These are phyloP conservation scores for Carex parvula DNA, from an alignment of 176 grass and related monocot species.

Conservation along the genomic window DNA sequence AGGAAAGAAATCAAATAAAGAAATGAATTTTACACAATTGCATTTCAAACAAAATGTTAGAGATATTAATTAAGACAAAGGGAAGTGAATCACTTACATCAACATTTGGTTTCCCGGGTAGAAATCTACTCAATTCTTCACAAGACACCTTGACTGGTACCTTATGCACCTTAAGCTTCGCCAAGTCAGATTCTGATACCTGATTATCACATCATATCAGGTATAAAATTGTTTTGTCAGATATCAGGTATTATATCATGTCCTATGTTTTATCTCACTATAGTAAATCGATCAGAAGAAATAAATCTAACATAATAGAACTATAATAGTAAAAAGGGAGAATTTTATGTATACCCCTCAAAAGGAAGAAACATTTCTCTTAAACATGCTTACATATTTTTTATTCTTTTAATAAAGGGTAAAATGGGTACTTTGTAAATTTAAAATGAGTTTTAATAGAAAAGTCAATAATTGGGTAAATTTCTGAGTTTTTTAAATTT, in stretches of 20 bases:
- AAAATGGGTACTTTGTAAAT: too few species aligned
- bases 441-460: too few species aligned
- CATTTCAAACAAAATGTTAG: background rate
- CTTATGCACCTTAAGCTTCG: slow-evolving; percentile 63
- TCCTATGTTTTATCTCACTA: background rate
- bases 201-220: slow-evolving; percentile 31
- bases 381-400: too few species aligned
- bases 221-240: slow-evolving; percentile 23
- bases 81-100: slow-evolving; percentile 41
- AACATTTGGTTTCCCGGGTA: slow-evolving; percentile 40
- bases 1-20: slow-evolving; percentile 18
- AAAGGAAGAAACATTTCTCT: too few species aligned
- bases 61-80: background rate
- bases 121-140: slow-evolving; percentile 50
- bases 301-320: too few species aligned
- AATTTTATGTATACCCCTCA: too few species aligned
- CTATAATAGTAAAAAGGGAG: too few species aligned
- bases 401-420: too few species aligned
- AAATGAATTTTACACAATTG: background rate
- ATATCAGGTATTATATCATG: background rate
- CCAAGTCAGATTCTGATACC: slow-evolving; percentile 53
- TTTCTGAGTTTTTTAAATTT: too few species aligned
- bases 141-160: slow-evolving; percentile 62
- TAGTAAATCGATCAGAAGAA: too few species aligned
- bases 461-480: too few species aligned